Evolutionary conservation across 179 eudicot species (phyloP).

Genomic region (Spinacia oleracea): DNA sequence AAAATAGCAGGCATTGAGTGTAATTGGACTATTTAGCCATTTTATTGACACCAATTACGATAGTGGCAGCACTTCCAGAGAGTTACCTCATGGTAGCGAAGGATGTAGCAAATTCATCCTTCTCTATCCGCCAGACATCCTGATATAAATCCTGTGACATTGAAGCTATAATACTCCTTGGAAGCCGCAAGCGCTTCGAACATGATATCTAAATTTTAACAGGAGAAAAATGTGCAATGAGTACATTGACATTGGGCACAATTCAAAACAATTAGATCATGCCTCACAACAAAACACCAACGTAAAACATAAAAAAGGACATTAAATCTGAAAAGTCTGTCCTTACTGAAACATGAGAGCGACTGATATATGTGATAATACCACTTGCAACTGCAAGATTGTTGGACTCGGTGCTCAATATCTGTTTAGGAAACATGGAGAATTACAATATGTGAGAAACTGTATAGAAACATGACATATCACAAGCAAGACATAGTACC

Average conservation of each 20-base stretch:
- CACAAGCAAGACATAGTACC: no score
- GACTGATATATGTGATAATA: constrained; percentile 60
- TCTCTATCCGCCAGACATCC: constrained; percentile 87
- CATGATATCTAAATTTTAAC: constrained; percentile 57
- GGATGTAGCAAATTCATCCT: constrained; percentile 77
- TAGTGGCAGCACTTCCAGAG: background rate
- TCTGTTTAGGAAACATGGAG: constrained; percentile 41
- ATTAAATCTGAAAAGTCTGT: constrained; percentile 14
- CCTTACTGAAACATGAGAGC: constrained; percentile 76
- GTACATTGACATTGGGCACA: background rate
- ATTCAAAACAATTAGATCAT: background rate
- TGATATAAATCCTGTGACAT: constrained; percentile 53
- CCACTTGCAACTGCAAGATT: constrained; percentile 71
- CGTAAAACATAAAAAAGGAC: background rate
- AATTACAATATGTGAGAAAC: no score
- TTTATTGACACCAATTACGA: background rate
- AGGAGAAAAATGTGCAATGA: background rate
- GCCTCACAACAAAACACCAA: constrained; percentile 5
- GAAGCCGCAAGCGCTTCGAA: constrained; percentile 74
- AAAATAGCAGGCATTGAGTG: no score
- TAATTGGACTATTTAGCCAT: background rate
- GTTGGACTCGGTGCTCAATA: constrained; percentile 66
- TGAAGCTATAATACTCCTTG: constrained; percentile 57
- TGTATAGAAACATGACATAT: no score
- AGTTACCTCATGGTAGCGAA: constrained; percentile 83